Percentiles rank a stretch among this genome's conserved stretches.
phyloP scores from a whole-genome alignment of 2,329 filamentous ascomycete genomes.

The Hymenoscyphus repandus region DNA sequence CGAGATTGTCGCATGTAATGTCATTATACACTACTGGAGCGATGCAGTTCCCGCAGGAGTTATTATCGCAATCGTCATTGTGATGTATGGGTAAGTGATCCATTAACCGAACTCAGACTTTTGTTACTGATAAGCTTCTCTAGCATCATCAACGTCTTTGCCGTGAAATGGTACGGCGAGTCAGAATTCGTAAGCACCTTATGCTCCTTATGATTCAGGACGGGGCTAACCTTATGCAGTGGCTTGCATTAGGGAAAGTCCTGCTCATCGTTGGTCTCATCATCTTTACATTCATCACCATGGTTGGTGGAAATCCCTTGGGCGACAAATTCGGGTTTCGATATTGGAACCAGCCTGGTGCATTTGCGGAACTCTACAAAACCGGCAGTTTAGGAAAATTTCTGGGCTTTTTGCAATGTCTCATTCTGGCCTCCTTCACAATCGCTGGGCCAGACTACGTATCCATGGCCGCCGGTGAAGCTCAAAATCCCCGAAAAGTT shows the following conservation, averaged over 20 bases:
- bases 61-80: conserved; percentile 55
- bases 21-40: conserved; percentile 60
- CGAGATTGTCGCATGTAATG: conserved; percentile 56
- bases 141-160: conserved; percentile 58
- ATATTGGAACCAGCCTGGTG: conserved; percentile 40
- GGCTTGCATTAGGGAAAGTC: conserved; percentile 60
- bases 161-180: conserved; percentile 71
- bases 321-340: conserved; percentile 52
- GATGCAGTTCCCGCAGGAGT: conserved; percentile 53
- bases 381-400: conserved; percentile 50
- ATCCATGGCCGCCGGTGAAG: conserved; percentile 64
- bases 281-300: conserved; percentile 55
- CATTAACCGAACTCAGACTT: background rate
- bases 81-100: conserved; percentile 26
- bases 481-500: conserved; percentile 55
- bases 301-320: conserved; percentile 57
- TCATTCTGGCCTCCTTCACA: conserved; percentile 66
- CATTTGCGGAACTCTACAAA: conserved; percentile 48
- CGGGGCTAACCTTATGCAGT: background rate
- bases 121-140: background rate
- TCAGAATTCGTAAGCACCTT: conserved; percentile 58
- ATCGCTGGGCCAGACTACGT: conserved; percentile 66
- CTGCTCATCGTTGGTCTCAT: conserved; percentile 54
- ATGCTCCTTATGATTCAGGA: background rate
- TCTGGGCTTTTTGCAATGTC: conserved; percentile 48